Evolutionary conservation across 2,329 filamentous ascomycete genomes (phyloP), one percentile per base, ranked within the genome.

Genomic region (Neopestalotiopsis sp.): DNA sequence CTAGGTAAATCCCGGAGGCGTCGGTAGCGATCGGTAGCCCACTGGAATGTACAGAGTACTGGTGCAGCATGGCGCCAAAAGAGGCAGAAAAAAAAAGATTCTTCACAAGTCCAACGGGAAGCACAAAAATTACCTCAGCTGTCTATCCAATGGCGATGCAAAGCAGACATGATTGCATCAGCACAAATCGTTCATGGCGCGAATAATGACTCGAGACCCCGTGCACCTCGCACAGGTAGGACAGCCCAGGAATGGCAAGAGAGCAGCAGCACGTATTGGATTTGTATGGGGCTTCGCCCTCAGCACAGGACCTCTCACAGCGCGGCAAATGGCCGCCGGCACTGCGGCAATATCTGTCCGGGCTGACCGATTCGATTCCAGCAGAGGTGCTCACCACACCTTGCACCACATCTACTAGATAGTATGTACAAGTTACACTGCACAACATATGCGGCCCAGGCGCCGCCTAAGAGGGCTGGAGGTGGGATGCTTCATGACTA

Each of bases 51-150:
- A 24, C n/a, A 30, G 24, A 28, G 24, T 28, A 28, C 7, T 24
- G n/a, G 24, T 38, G 57, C 28, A 59, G 34, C 59, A 62, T 34
- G n/a, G 59, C 59, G 59, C 59, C 59, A 62, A 62, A 52, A 52
- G 45, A 52, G 45, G 45, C 45, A 52, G 45, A 10, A 24, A 52
- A 30, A 34, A 62, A 34, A 34, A 28, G 24, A 24, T 59, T 59
- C 34, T 34, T 40, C 10, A 34, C 30, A 42, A 62, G 13, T 62
- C 59, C 59, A 14, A 20, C 17, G 28, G 5, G 57, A 14, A 24
- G 40, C 34, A 34, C 40, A 40, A 52, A 64, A 64, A 64, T 64
- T 64, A 52, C 61, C 61, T 64, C 61, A 64, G 42, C 42, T 34
- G 42, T n/a, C 61, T 64, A 20, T 38, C 59, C 28, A 62, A 34